phyloP scores from a whole-genome alignment of 306 rosid genomes.

The Cicer cuneatum region DNA sequence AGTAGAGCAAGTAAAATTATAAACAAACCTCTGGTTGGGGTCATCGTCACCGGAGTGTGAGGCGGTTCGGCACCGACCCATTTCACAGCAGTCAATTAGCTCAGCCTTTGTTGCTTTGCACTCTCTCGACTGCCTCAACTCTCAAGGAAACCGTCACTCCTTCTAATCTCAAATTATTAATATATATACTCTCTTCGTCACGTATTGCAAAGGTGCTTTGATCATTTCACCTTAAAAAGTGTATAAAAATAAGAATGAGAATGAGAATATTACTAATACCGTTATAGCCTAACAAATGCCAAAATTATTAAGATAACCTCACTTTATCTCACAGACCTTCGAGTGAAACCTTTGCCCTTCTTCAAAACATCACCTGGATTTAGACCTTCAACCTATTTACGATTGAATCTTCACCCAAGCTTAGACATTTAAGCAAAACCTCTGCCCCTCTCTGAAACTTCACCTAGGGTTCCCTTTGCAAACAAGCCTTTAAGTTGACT shows the following conservation, averaged over 20 bases:
- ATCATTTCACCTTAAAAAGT: too few species aligned
- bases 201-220: too few species aligned
- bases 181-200: too few species aligned
- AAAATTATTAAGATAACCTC: background rate
- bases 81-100: background rate
- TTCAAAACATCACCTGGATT: background rate
- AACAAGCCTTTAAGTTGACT: background rate
- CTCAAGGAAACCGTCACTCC: too few species aligned
- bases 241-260: too few species aligned
- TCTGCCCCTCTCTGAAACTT: background rate
- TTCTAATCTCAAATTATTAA: too few species aligned
- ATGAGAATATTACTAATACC: too few species aligned
- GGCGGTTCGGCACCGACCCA: conserved; percentile 48
- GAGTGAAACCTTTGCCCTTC: background rate
- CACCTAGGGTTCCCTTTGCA: background rate
- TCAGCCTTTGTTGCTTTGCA: too few species aligned
- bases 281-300: too few species aligned
- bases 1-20: background rate
- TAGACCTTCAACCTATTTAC: background rate
- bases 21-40: conserved; percentile 44
- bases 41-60: conserved; percentile 42
- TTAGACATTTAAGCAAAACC: background rate
- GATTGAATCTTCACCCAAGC: background rate
- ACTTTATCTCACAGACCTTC: background rate
- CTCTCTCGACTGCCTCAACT: too few species aligned